phyloP scores from a whole-genome alignment of 2,329 filamentous ascomycete species.

The Colletotrichum higginsianum region DNA sequence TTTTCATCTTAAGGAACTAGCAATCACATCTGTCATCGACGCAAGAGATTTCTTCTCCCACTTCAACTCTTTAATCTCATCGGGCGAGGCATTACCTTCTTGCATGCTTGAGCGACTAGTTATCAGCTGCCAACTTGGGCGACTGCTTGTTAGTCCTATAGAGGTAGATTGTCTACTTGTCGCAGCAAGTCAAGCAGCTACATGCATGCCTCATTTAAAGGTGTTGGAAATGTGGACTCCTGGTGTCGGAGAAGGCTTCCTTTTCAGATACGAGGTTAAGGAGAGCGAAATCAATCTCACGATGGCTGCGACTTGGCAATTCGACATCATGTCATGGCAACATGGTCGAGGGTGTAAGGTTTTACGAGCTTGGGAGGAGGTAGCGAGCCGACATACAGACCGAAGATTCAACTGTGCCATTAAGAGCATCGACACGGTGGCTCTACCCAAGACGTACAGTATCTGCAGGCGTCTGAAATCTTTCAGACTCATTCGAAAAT shows the following conservation, averaged over 20 bases:
- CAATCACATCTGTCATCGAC: conserved; percentile 9
- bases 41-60: conserved; percentile 12
- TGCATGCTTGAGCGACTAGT: conserved; percentile 10
- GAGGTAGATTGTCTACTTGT: conserved; percentile 3
- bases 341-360: background rate
- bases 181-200: conserved; percentile 13
- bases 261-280: background rate
- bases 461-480: background rate
- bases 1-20: conserved; percentile 5
- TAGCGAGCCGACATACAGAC: conserved; percentile 8
- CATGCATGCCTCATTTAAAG: background rate
- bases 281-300: background rate
- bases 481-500: background rate
- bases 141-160: background rate
- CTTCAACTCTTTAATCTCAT: conserved; percentile 1
- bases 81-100: background rate
- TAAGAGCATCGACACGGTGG: background rate
- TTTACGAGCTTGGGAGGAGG: conserved; percentile 14
- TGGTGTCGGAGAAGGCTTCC: conserved; percentile 8
- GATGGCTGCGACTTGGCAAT: conserved; percentile 21
- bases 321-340: conserved; percentile 10
- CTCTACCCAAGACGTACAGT: background rate
- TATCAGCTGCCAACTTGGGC: background rate
- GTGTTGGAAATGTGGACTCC: conserved; percentile 25
- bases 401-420: background rate